These are phyloP conservation scores for Boletus speciosus DNA, from an alignment of 768 basidiomycete species.

Conservation along the genomic window DNA sequence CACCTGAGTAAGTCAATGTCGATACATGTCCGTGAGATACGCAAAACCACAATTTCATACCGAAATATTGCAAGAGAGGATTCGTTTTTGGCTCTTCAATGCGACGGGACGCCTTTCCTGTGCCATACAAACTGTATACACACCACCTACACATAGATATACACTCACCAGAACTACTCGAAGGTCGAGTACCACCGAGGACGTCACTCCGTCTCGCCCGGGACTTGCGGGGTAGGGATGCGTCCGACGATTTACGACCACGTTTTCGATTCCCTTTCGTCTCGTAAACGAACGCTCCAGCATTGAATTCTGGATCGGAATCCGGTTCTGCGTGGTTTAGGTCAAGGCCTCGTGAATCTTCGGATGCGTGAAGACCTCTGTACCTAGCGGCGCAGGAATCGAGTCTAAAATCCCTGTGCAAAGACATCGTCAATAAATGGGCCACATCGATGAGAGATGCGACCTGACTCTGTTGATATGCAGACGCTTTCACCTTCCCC, in stretches of 20 bases:
- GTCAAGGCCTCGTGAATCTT: background rate
- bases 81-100: conserved; percentile 27
- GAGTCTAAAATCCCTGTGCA: conserved; percentile 25
- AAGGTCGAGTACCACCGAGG: conserved; percentile 1
- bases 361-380: background rate
- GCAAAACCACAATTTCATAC: conserved; percentile 24
- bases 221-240: conserved; percentile 17
- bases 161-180: conserved; percentile 13
- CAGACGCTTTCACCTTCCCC: conserved; percentile 9
- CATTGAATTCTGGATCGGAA: conserved; percentile 34
- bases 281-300: conserved; percentile 29
- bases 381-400: conserved; percentile 37
- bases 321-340: conserved; percentile 23
- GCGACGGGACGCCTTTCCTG: conserved; percentile 4
- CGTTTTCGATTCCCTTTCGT: conserved; percentile 22
- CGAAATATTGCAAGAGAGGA: conserved; percentile 49
- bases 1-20: conserved; percentile 22
- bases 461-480: conserved; percentile 22
- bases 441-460: background rate
- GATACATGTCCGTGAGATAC: background rate
- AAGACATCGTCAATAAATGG: background rate
- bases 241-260: conserved; percentile 11
- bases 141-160: background rate
- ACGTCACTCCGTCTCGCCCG: conserved; percentile 12
- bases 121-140: background rate